Base-by-base conservation (phyloP, 2,329 filamentous ascomycete genomes). In the Aureobasidium sp. region DNA sequence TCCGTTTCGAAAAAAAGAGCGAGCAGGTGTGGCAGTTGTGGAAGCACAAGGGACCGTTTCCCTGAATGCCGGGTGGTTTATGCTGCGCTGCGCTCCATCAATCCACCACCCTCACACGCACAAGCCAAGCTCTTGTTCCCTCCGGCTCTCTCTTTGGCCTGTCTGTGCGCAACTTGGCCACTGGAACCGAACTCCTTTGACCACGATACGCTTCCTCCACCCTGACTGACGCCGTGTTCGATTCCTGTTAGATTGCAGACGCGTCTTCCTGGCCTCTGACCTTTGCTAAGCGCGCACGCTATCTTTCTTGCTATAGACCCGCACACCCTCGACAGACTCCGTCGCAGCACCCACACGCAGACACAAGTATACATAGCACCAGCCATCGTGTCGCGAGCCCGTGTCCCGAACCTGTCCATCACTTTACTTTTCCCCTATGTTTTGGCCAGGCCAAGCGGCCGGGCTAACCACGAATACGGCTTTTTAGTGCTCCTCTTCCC, bases 371-470 rank as follows among this genome's bases (percentile, higher is more conserved):
- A 12, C 31, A 12, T 34, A 34, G 31, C 9, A 34, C 9, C 22
- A 53, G 51, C 31, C 51, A 27, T 29, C 49, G 25, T 31, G 49
- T 42, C 25, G 25, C 22, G 51, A 42, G 51, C 14, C 25, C 37
- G 36, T 39, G 49, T 55, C 37, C 51, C 51, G 51, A 55, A 42
- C 51, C 51, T 55, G 55, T 58, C 39, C 55, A 58, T 22, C 55
- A 58, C 55, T 58, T 48, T 48, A 47, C 42, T 47, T 58, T 58
- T 47, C 55, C 39, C 55, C 55, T 48, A 34, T 58, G 55, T 58
- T 58, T 58, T 58, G 42, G 55, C 55, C 55, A 47, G 55, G 55
- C 55, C 55, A 58, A 58, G 55, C 22, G 20, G n/a, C 11, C 39
- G 17, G 27, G 27, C 39, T 57, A 34, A 36, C 39, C 22, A 34